Base-by-base conservation (phyloP, 192 early-diverging fungal species). In the Fimicolochytrium jonesii region DNA sequence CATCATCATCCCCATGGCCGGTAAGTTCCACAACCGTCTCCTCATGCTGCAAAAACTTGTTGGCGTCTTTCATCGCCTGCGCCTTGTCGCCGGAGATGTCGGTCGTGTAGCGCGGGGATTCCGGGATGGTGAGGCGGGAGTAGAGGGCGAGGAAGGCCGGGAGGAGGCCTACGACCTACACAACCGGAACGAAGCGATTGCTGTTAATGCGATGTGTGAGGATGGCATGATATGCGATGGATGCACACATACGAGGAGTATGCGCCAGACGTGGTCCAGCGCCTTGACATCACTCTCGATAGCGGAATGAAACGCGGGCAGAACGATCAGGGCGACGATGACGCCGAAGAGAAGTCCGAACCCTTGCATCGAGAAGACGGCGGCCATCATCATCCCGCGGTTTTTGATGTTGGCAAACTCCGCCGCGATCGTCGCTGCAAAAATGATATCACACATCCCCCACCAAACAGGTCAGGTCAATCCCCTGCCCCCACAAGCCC, bases 211-310 rank as follows among this genome's bases (percentile, higher is more conserved):
- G 37, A 39, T 10, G 17, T 17, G 9, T 17, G 9, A 17, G 37
- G 37, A 10, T 39, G 7, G 7, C 17, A 39, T 7, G 9, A 17
- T 39, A 39, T 10, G 17, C 22, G 46, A 7, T 48, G 23, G 22
- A 7, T 20, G 7, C 17, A 48, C 46, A 48, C 46, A 56, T 60
- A 86, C 89, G 46, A 90, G 76, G 35, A 87, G 69, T 34, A 91
- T 76, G 41, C 90, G 82, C 90, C 90, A 92, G n/a, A 89, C 90
- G 56, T 86, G 81, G 54, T 91, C 90, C 30, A 91, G 68, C 7
- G 28, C 4, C 10, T 56, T 7, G 6, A 46, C 53, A 47, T 89
- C 76, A 26, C 69, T 71, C 36, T 78, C 64, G 60, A 92, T 88
- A 50, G 68, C 61, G 52, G 56, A 45, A 64, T 86, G 76, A 76